phyloP scores from a whole-genome alignment of 2,329 filamentous ascomycete genomes.

The Lasiodiplodia gonubiensis region DNA sequence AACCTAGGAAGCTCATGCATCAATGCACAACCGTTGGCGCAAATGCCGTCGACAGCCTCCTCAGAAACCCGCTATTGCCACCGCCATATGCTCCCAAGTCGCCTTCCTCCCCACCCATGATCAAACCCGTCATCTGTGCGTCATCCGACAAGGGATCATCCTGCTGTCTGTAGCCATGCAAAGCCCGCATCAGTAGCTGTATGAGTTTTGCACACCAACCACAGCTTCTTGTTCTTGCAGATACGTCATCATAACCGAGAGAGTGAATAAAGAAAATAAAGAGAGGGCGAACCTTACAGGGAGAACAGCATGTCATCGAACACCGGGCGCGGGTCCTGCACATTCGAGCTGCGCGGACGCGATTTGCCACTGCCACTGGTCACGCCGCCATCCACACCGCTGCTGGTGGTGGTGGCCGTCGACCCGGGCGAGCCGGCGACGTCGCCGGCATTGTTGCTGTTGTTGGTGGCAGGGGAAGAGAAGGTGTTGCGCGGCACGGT shows the following conservation, averaged over 20 bases:
- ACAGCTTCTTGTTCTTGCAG: not conserved
- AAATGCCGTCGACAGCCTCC: conserved; percentile 21
- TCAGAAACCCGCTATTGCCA: conserved; percentile 20
- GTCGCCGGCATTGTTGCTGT: not conserved
- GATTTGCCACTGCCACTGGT: not conserved
- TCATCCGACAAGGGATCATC: conserved; percentile 24
- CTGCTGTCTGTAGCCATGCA: conserved; percentile 1
- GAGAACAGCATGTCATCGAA: conserved; percentile 27
- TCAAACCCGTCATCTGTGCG: conserved; percentile 3
- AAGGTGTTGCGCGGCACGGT: conserved; percentile 1
- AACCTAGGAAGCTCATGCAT: not conserved
- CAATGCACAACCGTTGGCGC: conserved; percentile 19
- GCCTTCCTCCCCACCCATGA: not conserved
- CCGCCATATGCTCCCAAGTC: not conserved
- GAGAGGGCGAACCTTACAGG: conserved; percentile 26
- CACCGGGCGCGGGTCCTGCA: conserved; percentile 14
- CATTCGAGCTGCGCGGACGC: conserved; percentile 24
- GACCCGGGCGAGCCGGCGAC: conserved; percentile 9
- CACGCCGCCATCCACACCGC: not conserved
- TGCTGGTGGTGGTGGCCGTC: not conserved
- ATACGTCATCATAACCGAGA: not conserved
- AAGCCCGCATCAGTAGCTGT: conserved; percentile 13
- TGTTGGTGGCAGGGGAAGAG: not conserved
- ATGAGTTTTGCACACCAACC: not conserved
- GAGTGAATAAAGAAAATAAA: not conserved